Evolutionary conservation across 2,329 filamentous ascomycete species (phyloP).

Genomic region (Alternaria tenuissima): DNA sequence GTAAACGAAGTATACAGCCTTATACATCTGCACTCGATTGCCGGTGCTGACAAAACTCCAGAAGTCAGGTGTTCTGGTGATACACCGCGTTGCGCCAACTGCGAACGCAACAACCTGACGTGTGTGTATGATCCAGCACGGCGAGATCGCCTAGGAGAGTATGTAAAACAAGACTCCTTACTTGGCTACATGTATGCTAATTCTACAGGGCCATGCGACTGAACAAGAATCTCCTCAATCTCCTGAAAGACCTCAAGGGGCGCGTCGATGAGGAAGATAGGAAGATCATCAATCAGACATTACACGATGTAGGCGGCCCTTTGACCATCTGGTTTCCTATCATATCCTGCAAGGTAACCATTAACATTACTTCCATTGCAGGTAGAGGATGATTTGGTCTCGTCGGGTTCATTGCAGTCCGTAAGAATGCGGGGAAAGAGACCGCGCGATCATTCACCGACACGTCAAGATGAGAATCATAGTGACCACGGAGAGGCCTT

Average conservation of each 20-base stretch:
- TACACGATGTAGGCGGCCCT: conserved; percentile 26
- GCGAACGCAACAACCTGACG: conserved; percentile 16
- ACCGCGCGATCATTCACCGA: conserved; percentile 7
- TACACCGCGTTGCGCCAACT: conserved; percentile 28
- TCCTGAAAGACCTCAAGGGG: conserved; percentile 30
- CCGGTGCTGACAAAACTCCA: conserved; percentile 3
- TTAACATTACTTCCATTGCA: conserved; percentile 3
- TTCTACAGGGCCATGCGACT: conserved; percentile 27
- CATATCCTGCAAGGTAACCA: not conserved
- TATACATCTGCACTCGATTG: not conserved
- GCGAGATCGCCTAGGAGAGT: conserved; percentile 36
- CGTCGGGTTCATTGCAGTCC: conserved; percentile 2
- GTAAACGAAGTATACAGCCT: conserved; percentile 29
- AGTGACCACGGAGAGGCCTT: conserved; percentile 27
- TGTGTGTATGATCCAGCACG: conserved; percentile 38
- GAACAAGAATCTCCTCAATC: conserved; percentile 26
- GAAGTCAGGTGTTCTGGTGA: conserved; percentile 40
- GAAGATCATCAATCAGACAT: conserved; percentile 24
- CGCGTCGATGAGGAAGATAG: conserved; percentile 24
- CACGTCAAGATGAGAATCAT: not conserved
- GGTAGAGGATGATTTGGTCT: conserved; percentile 31
- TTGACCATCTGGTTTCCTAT: not conserved
- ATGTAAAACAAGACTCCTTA: not conserved
- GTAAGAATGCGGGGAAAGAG: conserved; percentile 25
- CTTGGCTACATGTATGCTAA: not conserved